phyloP scores from a whole-genome alignment of 2,329 filamentous ascomycete species.

The Alternaria rosae region DNA sequence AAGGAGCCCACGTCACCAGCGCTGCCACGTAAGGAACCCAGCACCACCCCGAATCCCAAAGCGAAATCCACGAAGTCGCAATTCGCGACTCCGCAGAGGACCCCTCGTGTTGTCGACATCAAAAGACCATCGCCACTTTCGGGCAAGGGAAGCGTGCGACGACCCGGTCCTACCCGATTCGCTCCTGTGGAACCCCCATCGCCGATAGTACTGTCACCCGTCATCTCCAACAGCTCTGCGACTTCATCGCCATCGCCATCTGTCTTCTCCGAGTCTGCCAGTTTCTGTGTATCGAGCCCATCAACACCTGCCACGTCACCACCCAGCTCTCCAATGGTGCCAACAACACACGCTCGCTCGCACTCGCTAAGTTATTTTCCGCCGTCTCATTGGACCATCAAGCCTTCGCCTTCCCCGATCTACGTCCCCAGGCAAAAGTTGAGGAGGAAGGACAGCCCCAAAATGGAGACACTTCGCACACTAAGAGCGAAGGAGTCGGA shows the following conservation, averaged over 20 bases:
- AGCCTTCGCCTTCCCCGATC: conserved; percentile 17
- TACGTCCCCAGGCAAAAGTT: conserved; percentile 18
- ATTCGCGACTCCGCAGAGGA: neutral
- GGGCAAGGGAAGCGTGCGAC: conserved; percentile 9
- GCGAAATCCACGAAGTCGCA: neutral
- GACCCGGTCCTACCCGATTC: conserved; percentile 8
- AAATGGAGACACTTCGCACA: conserved; percentile 39
- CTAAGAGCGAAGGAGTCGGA: conserved; percentile 46
- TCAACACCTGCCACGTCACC: conserved; percentile 27
- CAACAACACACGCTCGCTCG: conserved; percentile 14
- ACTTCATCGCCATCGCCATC: conserved; percentile 24
- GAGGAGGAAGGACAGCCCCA: conserved; percentile 33
- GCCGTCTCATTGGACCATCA: conserved; percentile 15
- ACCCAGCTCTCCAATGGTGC: conserved; percentile 20
- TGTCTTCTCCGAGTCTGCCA: conserved; percentile 21
- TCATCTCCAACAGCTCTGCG: conserved; percentile 14
- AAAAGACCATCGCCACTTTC: conserved; percentile 14
- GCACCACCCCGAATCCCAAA: conserved; percentile 1
- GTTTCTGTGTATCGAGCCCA: conserved; percentile 19
- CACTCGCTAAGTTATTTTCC: conserved; percentile 17
- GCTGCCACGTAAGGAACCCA: conserved; percentile 1
- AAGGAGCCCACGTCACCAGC: conserved; percentile 8
- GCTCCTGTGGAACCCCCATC: conserved; percentile 12
- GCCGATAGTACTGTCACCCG: conserved; percentile 18
- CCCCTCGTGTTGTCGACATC: neutral